These are phyloP conservation scores for Monoraphidium neglectum DNA, from an alignment of 139 green algal species.

Conservation along the genomic window DNA sequence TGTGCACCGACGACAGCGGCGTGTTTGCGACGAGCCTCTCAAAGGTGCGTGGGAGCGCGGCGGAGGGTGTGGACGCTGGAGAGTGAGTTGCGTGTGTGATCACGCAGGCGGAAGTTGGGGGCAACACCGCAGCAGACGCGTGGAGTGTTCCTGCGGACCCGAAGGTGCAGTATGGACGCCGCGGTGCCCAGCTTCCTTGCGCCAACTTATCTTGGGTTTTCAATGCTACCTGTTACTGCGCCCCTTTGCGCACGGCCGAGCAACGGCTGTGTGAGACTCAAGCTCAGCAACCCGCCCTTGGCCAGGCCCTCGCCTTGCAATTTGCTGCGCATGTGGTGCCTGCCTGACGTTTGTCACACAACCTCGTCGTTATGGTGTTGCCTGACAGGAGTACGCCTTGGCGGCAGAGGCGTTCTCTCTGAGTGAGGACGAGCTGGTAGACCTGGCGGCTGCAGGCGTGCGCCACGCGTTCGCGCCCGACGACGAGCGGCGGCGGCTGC, in stretches of 20 bases:
- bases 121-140: neutral
- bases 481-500: neutral
- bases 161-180: no score
- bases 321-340: neutral
- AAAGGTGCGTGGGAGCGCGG: neutral
- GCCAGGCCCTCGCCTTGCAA: no score
- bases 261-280: no score
- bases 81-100: neutral
- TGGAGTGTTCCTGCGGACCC: no score
- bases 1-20: conserved; percentile 85
- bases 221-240: no score
- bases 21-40: conserved; percentile 73
- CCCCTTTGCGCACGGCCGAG: no score
- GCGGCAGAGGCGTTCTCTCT: conserved; percentile 56
- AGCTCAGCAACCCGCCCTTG: no score
- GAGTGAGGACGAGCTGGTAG: conserved; percentile 12
- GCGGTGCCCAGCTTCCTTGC: no score
- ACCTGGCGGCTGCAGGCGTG: conserved; percentile 16
- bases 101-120: neutral
- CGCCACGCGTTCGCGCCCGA: conserved; percentile 33
- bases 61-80: neutral
- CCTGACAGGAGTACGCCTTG: conserved; percentile 26
- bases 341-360: neutral
- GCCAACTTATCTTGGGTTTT: no score
- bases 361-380: neutral